Evolutionary conservation across 2,329 filamentous ascomycete genomes (phyloP).

Genomic region (Fusarium chlamydosporum): DNA sequence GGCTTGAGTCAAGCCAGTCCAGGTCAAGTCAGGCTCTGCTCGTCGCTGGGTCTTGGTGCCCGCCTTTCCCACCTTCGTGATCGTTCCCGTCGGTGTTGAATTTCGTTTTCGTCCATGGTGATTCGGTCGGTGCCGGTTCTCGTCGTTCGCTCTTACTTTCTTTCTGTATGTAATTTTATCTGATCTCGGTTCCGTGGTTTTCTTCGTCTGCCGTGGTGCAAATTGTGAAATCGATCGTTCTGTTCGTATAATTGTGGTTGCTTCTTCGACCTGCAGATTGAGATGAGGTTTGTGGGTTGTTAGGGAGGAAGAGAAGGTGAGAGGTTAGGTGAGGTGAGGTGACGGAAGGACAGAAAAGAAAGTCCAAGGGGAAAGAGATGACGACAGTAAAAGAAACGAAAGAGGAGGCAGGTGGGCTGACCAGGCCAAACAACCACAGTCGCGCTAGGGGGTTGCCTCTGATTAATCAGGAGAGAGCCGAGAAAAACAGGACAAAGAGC

Average conservation of each 20-base stretch:
- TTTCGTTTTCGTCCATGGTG: conserved; percentile 42
- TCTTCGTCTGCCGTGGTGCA: neutral
- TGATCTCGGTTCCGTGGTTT: conserved; percentile 1
- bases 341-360: conserved; percentile 48
- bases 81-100: conserved; percentile 35
- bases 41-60: conserved; percentile 38
- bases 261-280: conserved; percentile 30
- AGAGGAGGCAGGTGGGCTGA: conserved; percentile 12
- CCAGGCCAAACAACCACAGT: conserved; percentile 6
- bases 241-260: conserved; percentile 2
- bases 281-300: conserved; percentile 42
- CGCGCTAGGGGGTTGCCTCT: conserved; percentile 4
- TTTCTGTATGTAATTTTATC: neutral
- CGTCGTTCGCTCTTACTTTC: conserved; percentile 4
- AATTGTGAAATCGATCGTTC: neutral
- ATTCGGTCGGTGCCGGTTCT: conserved; percentile 34
- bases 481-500: conserved; percentile 1
- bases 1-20: conserved; percentile 45
- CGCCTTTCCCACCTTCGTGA: conserved; percentile 40
- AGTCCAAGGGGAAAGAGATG: conserved; percentile 40
- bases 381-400: conserved; percentile 24
- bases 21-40: conserved; percentile 41
- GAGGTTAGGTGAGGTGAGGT: conserved; percentile 18
- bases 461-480: conserved; percentile 7
- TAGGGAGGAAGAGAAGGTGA: conserved; percentile 40